phyloP scores from a whole-genome alignment of 331 rosid species.

The Pyrus hybrid region DNA sequence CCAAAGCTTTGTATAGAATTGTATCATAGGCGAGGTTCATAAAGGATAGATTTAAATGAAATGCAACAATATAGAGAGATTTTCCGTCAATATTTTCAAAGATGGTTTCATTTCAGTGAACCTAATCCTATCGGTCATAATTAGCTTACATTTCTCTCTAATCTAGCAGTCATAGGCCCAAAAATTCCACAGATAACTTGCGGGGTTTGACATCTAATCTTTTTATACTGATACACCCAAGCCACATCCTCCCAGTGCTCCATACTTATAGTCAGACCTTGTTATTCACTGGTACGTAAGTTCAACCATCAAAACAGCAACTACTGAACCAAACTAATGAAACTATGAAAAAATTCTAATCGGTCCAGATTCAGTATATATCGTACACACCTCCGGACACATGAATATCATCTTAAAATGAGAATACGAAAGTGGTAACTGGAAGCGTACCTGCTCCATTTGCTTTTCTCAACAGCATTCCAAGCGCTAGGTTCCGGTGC shows the following conservation, averaged over 20 bases:
- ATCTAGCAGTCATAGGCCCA: background rate
- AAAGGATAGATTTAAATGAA: background rate
- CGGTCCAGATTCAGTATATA: background rate
- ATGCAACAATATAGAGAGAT: background rate
- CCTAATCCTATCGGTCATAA: background rate
- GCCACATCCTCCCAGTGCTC: background rate
- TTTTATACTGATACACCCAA: background rate
- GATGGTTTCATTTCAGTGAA: background rate
- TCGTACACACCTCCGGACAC: background rate
- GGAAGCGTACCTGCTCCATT: slow-evolving; percentile 84
- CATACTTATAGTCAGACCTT: background rate
- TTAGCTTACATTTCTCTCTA: background rate
- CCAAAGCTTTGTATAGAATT: background rate
- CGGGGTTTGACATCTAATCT: background rate
- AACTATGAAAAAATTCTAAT: background rate
- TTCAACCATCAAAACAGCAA: background rate
- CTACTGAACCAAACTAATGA: background rate
- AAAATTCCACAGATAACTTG: background rate
- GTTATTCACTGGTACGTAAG: background rate
- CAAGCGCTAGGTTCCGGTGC: slow-evolving; percentile 76
- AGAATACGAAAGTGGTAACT: background rate
- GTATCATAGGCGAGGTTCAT: background rate
- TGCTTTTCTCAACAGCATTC: slow-evolving; percentile 91
- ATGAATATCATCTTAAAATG: background rate
- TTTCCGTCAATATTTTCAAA: background rate